These are phyloP conservation scores for Aristolochia californica DNA, from an alignment of 164 flowering plant species.

Conservation along the genomic window DNA sequence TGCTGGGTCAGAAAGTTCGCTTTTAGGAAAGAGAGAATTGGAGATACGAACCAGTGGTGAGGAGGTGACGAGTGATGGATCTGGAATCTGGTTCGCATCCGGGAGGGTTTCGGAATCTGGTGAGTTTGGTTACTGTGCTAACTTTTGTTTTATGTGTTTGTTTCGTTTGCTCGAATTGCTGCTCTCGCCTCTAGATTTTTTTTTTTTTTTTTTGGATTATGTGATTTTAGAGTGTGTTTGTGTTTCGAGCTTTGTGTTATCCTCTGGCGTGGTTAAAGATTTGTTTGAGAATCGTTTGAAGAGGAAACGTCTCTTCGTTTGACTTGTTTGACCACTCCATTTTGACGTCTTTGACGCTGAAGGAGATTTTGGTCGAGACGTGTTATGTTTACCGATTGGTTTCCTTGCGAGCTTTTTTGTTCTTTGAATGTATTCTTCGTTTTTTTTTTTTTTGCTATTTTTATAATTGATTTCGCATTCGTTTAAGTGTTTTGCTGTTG, in stretches of 20 bases:
- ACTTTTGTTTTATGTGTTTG: background rate
- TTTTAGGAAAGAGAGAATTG: background rate
- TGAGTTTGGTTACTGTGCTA: slow-evolving; percentile 3
- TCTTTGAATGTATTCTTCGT: no score
- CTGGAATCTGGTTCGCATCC: slow-evolving; percentile 8
- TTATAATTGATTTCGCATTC: no score
- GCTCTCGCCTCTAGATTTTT: background rate
- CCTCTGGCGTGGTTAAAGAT: no score
- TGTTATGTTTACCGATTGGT: no score
- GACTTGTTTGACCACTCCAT: no score
- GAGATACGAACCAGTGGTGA: background rate
- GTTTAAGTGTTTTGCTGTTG: no score
- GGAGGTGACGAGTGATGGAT: slow-evolving; percentile 9
- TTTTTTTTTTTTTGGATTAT: background rate
- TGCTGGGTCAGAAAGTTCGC: background rate
- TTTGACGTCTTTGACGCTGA: no score
- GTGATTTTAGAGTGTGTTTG: background rate
- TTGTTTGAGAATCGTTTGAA: no score
- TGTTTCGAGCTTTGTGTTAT: background rate
- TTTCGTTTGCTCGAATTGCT: background rate
- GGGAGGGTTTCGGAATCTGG: slow-evolving; percentile 7
- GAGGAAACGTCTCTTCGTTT: no score
- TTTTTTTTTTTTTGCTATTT: no score
- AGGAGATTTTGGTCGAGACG: no score
- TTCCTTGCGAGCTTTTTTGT: no score